Evolutionary conservation across 768 basidiomycete species (phyloP).

Genomic region (Russula abietina): DNA sequence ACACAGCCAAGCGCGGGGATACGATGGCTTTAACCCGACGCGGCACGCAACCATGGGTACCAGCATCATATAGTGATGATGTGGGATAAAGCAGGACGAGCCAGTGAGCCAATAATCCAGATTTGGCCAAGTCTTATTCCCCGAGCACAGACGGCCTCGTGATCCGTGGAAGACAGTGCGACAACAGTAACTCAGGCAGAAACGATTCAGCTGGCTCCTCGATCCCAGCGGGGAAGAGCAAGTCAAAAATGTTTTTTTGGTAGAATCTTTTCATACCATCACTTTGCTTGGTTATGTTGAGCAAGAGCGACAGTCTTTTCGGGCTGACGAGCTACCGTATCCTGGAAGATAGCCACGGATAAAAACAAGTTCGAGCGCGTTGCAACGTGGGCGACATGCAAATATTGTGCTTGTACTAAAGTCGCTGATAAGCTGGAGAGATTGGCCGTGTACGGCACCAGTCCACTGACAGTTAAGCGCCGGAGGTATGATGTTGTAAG

Average conservation of each 20-base stretch:
- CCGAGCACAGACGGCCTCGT: slow-evolving; percentile 68
- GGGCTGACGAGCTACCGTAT: slow-evolving; percentile 78
- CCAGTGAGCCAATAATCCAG: not conserved
- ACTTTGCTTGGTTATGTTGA: slow-evolving; percentile 59
- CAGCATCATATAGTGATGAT: slow-evolving; percentile 1
- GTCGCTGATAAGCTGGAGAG: slow-evolving; percentile 26
- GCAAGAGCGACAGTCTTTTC: slow-evolving; percentile 68
- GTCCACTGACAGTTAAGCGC: not conserved
- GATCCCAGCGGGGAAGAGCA: slow-evolving; percentile 92
- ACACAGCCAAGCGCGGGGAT: not conserved
- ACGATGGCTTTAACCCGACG: not conserved
- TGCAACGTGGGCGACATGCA: slow-evolving; percentile 78
- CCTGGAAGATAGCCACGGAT: slow-evolving; percentile 71
- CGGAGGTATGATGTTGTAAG: not conserved
- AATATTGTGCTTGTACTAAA: slow-evolving; percentile 76
- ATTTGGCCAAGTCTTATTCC: slow-evolving; percentile 38
- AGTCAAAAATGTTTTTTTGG: slow-evolving; percentile 73
- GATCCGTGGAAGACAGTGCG: slow-evolving; percentile 59
- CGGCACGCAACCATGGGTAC: slow-evolving; percentile 7
- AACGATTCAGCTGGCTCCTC: slow-evolving; percentile 61
- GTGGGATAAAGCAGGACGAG: not conserved
- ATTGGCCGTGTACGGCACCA: not conserved
- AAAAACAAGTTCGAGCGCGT: not conserved
- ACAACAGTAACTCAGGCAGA: slow-evolving; percentile 58
- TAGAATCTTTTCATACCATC: slow-evolving; percentile 67